These are phyloP conservation scores for Fragaria nilgerrensis DNA, from an alignment of 306 rosid species.

Conservation along the genomic window DNA sequence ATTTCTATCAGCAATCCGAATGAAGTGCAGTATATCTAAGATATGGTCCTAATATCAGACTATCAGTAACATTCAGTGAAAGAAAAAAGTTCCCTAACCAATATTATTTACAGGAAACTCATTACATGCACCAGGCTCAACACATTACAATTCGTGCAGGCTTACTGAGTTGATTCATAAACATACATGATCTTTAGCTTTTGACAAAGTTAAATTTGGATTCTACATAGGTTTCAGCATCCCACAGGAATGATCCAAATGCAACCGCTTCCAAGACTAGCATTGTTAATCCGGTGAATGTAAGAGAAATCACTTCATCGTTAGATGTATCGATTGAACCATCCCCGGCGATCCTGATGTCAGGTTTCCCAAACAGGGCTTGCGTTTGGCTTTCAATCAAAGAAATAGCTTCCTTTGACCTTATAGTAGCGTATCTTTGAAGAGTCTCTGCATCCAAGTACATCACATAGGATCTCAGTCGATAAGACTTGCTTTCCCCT, in stretches of 20 bases:
- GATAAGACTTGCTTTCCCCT: constrained; percentile 40
- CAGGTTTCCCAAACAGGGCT: constrained; percentile 83
- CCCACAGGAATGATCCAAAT: constrained; percentile 88
- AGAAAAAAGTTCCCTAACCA: background rate
- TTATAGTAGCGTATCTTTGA: constrained; percentile 79
- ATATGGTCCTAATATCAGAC: background rate
- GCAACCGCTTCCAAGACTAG: constrained; percentile 83
- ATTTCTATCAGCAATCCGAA: too few relatives aligned
- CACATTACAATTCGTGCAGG: constrained; percentile 34
- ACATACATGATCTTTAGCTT: constrained; percentile 30
- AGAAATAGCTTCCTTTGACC: constrained; percentile 89
- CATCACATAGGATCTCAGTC: constrained; percentile 75
- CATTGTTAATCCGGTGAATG: constrained; percentile 75
- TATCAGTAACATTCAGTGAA: background rate
- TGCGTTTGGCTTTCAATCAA: constrained; percentile 96
- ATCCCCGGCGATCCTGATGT: constrained; percentile 53
- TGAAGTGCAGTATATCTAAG: too few relatives aligned
- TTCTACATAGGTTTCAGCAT: constrained; percentile 76
- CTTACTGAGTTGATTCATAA: background rate
- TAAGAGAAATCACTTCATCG: constrained; percentile 60
- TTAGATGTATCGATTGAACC: constrained; percentile 67
- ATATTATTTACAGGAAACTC: constrained; percentile 22
- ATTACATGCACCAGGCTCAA: background rate
- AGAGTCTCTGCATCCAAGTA: constrained; percentile 80
- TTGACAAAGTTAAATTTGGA: constrained; percentile 68